Conservation (phyloP, 2,329 filamentous ascomycete genomes). For the Penicillium verrucosum region DNA sequence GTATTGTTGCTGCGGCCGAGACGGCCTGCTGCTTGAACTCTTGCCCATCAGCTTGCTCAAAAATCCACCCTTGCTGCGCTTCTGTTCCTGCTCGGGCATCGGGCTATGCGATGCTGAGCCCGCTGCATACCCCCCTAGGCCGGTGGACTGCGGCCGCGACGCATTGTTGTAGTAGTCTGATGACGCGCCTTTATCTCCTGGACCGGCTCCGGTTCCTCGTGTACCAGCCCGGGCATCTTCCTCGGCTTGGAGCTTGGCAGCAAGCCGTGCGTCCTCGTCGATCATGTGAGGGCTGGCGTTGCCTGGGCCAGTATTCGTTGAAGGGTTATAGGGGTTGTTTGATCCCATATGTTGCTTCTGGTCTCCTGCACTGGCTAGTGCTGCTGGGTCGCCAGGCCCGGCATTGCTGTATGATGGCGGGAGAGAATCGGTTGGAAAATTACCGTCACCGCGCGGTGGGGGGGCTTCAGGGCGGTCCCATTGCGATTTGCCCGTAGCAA, state of each 20-base stretch:
- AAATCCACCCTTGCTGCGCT: conserved; percentile 45
- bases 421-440: conserved; percentile 44
- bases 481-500: conserved; percentile 81
- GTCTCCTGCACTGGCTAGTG: conserved; percentile 30
- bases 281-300: conserved; percentile 30
- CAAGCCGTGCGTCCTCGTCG: conserved; percentile 69
- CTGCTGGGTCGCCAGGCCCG: conserved; percentile 44
- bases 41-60: conserved; percentile 55
- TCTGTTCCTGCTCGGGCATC: conserved; percentile 34
- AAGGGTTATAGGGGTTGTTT: conserved; percentile 69
- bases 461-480: conserved; percentile 80
- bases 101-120: conserved; percentile 21
- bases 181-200: conserved; percentile 36
- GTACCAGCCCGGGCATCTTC: conserved; percentile 63
- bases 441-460: conserved; percentile 43
- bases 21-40: conserved; percentile 22
- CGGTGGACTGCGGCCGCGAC: conserved; percentile 16
- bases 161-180: conserved; percentile 47
- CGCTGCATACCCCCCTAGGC: conserved; percentile 5
- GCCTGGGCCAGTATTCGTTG: conserved; percentile 2
- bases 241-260: conserved; percentile 76
- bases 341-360: conserved; percentile 52
- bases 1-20: conserved; percentile 26
- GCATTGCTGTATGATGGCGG: conserved; percentile 60
- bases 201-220: conserved; percentile 7